phyloP scores from a whole-genome alignment of 257 asterid genomes.

The Solanum corneliomulleri region DNA sequence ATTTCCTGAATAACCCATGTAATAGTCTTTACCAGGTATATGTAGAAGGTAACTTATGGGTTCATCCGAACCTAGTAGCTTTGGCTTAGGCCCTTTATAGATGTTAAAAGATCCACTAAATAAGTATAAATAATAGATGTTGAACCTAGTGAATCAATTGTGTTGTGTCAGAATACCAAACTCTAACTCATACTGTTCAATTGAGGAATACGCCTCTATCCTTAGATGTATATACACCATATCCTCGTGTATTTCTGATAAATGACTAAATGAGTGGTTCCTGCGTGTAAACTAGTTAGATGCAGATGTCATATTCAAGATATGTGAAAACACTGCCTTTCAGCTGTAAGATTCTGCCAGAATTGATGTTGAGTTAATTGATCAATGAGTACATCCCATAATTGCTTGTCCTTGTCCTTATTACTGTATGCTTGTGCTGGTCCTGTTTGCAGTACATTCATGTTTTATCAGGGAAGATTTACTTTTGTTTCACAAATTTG shows the following conservation, averaged over 20 bases:
- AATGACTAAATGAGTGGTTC: not conserved
- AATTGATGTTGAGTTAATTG: not conserved
- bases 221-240: not conserved
- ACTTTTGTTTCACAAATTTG: not conserved
- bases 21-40: not conserved
- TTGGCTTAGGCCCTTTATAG: not conserved
- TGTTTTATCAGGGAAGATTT: not conserved
- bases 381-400: not conserved
- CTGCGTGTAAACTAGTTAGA: not conserved
- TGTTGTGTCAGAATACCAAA: not conserved
- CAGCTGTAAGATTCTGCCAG: not conserved
- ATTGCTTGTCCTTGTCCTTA: not conserved
- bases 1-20: not conserved
- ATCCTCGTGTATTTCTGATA: not conserved
- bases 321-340: not conserved
- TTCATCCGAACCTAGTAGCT: not conserved
- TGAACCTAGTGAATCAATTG: not conserved
- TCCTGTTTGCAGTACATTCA: not conserved
- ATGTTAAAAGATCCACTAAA: not conserved
- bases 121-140: not conserved
- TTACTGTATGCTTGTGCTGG: not conserved
- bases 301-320: not conserved
- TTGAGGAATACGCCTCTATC: not conserved
- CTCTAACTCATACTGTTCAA: not conserved
- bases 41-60: not conserved